Evolutionary conservation across 441 rosid genomes (phyloP).

Genomic region (Adansonia rubrostipa): DNA sequence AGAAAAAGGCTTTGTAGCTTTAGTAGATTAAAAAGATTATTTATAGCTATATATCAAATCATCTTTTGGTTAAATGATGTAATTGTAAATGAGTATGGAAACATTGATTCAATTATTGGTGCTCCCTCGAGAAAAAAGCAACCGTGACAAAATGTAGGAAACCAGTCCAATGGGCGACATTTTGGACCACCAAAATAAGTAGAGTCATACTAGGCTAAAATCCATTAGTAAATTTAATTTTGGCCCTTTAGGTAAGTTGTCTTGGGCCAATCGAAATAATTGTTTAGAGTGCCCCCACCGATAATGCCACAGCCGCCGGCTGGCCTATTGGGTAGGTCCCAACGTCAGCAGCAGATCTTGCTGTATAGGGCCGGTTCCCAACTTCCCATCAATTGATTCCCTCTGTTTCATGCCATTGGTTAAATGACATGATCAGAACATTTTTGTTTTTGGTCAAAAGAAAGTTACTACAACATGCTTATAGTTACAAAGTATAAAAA

Average conservation of each 20-base stretch:
- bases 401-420: background rate
- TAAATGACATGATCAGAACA: too few relatives aligned
- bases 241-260: background rate
- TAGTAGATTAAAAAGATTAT: background rate
- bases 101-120: too few relatives aligned
- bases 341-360: background rate
- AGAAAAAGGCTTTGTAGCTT: background rate
- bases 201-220: too few relatives aligned
- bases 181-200: too few relatives aligned
- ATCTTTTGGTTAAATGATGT: too few relatives aligned
- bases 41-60: background rate
- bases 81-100: too few relatives aligned
- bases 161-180: too few relatives aligned
- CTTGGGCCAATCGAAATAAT: background rate
- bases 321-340: background rate
- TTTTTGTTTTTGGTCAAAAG: too few relatives aligned
- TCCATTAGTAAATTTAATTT: background rate
- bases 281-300: constrained; percentile 4
- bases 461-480: too few relatives aligned
- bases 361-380: background rate
- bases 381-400: background rate
- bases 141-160: too few relatives aligned
- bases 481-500: too few relatives aligned
- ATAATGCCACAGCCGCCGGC: background rate
- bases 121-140: too few relatives aligned